Evolutionary conservation across 2,329 filamentous ascomycete genomes (phyloP).

Genomic region (Dothidotthia symphoricarpi): DNA sequence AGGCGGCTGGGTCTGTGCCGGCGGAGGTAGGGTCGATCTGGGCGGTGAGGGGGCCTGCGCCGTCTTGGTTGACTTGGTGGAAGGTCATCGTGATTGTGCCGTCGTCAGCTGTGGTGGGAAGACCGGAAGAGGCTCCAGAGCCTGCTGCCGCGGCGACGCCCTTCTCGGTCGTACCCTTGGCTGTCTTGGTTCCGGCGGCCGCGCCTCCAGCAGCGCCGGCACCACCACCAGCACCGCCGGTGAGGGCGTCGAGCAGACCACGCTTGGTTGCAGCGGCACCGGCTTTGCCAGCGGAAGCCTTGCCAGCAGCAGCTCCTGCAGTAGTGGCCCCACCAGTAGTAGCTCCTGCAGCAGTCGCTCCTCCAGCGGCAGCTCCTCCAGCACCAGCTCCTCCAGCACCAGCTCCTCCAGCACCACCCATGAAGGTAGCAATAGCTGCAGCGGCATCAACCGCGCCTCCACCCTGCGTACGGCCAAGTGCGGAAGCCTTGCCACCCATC

Average conservation of each 20-base stretch:
- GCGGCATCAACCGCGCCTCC: slow-evolving; percentile 59
- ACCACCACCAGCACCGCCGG: slow-evolving; percentile 13
- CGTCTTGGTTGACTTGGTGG: slow-evolving; percentile 70
- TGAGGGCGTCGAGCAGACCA: slow-evolving; percentile 27
- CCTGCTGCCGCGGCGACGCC: slow-evolving; percentile 57
- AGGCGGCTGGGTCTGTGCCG: slow-evolving; percentile 60
- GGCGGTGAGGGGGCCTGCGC: slow-evolving; percentile 63
- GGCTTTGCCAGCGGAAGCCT: neutral
- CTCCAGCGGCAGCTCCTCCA: slow-evolving; percentile 1
- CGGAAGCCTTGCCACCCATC: slow-evolving; percentile 55
- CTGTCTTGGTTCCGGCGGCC: slow-evolving; percentile 49
- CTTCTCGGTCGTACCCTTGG: slow-evolving; percentile 50
- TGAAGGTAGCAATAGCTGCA: slow-evolving; percentile 60
- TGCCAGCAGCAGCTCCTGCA: neutral
- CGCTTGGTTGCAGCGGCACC: slow-evolving; percentile 21
- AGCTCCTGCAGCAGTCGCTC: slow-evolving; percentile 3
- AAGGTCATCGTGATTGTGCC: slow-evolving; percentile 64
- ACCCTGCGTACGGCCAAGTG: slow-evolving; percentile 64
- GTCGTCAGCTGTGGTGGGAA: slow-evolving; percentile 61
- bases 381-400: slow-evolving; percentile 5
- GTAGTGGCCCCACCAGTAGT: slow-evolving; percentile 2
- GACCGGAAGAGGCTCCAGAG: slow-evolving; percentile 52
- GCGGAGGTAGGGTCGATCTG: slow-evolving; percentile 62
- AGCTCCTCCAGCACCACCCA: slow-evolving; percentile 40
- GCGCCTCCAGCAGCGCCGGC: slow-evolving; percentile 30